Conservation (phyloP, 371 early-diverging fungal species). For the Coemansia sp. region DNA sequence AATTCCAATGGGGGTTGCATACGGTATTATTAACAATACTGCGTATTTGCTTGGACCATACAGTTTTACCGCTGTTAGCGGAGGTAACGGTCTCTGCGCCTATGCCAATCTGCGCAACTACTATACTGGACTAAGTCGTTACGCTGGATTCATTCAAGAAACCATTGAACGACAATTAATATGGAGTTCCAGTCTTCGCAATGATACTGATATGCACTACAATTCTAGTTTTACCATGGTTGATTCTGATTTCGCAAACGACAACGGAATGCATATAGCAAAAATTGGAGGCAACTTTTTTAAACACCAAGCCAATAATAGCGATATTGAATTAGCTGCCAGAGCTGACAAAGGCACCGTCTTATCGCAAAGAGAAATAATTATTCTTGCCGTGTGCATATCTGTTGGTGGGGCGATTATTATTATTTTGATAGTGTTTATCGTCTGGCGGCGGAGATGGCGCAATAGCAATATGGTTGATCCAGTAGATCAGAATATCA, state of each 20-base stretch:
- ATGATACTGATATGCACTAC: background rate
- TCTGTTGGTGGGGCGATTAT: constrained; percentile 13
- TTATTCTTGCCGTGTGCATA: constrained; percentile 5
- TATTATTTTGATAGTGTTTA: background rate
- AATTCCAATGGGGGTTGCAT: background rate
- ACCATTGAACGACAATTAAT: background rate
- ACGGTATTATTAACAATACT: background rate
- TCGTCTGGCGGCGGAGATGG: constrained; percentile 6
- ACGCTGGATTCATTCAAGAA: background rate
- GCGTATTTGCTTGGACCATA: background rate
- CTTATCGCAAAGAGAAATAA: background rate
- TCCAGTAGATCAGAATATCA: constrained; percentile 18
- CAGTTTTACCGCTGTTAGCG: background rate
- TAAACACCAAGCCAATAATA: background rate
- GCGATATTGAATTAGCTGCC: background rate
- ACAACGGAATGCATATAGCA: background rate
- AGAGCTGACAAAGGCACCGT: background rate
- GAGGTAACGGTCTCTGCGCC: background rate
- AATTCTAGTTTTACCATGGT: background rate
- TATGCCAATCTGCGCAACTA: background rate
- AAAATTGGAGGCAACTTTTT: background rate
- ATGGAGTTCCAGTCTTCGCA: background rate
- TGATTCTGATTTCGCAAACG: background rate
- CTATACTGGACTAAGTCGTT: background rate
- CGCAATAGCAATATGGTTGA: constrained; percentile 4